Evolutionary conservation across 2,329 filamentous ascomycete genomes (phyloP), one percentile per base, ranked within the genome.

Genomic region (Xylariaceae sp.): DNA sequence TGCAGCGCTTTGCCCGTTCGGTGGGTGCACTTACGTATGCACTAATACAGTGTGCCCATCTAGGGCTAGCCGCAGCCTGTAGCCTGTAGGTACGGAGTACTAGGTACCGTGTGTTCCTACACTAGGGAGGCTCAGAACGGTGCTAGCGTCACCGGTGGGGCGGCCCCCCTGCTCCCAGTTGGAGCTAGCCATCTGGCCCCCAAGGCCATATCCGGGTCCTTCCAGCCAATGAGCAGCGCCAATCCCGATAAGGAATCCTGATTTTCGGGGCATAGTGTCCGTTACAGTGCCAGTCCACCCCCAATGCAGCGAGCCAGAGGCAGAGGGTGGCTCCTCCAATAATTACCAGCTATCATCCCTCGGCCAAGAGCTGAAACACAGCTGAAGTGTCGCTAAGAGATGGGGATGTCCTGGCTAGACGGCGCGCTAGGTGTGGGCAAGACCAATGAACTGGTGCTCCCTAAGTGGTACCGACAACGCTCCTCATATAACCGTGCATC

Each of bases 261-360:
- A 49, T 49, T 49, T 30, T 49, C 47, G 44, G 41, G 15, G 9
- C 4, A 53, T 50, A 58, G 50, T 58, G 56, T 45, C 56, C 52
- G 44, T 15, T 17, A 56, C 56, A 51, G 56, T 59, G 49, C 23
- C 8, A 6, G 30, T 45, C 8, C 17, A n/a, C 15, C 23, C 23
- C 23, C 23, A 30, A 30, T 30, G 23, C 23, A 30, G 23, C 23
- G 23, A 30, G 23, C 23, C 37, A 41, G 37, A 41, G 37, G 37
- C 37, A 41, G 23, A 30, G 23, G 23, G 23, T 30, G 23, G 11
- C 37, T 13, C 37, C 37, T 13, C 37, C 37, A 41, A 41, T 41
- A 13, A 8, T 7, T 49, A 55, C n/a, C 13, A n/a, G 41, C 13
- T 45, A 45, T 45, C 41, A 45, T n/a, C 23, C 23, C 23, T 30